Evolutionary conservation across 2,329 filamentous ascomycete species (phyloP), one percentile per base, ranked within the genome.

Genomic region (Penicillium oxalicum): DNA sequence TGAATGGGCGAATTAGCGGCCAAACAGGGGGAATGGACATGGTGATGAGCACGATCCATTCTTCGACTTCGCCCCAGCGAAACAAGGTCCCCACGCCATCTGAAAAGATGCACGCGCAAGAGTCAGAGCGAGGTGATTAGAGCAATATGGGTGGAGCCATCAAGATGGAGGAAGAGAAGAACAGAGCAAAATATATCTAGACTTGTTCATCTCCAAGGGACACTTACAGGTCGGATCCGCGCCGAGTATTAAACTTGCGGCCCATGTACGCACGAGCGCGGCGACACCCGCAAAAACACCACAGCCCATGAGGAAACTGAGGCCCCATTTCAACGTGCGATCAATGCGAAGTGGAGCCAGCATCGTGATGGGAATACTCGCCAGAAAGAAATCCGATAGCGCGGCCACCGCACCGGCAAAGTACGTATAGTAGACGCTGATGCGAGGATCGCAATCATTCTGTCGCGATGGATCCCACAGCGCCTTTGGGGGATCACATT

Each of bases 1-100:
- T 59, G 34, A 56, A 56, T 13, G 57, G 53, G 4, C 56, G 54
- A 49, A 59, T 54, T 13, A 59, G 39, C 1, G 57, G 55, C 57
- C 57, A 59, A 9, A 58, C 55, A 1, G 55, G 57, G 28, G 57
- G 57, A 18, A 59, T 59, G 24, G 55, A 58, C 57, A 59, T 59
- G 34, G 52, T 50, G 41, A 59, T 59, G 26, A 59, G 55, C 5
- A 59, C 57, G 37, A 59, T 18, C 57, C 57, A 58, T 54, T 58
- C 57, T 45, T 58, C 57, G 18, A 59, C 44, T 42, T 58, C 55
- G 18, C 57, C 57, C 55, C 55, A 59, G 26, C 45, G 42, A 40
- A 59, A 59, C 1, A 59, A 50, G 18, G 44, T 47, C 4, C 55
- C 57, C 5, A 56, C 51, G 2, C 53, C 57, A 7, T 54, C 57